Evolutionary conservation across 495 filamentous ascomycete genomes (phyloP), one percentile per base, ranked within the genome.

Genomic region (Annulohypoxylon maeteangense): DNA sequence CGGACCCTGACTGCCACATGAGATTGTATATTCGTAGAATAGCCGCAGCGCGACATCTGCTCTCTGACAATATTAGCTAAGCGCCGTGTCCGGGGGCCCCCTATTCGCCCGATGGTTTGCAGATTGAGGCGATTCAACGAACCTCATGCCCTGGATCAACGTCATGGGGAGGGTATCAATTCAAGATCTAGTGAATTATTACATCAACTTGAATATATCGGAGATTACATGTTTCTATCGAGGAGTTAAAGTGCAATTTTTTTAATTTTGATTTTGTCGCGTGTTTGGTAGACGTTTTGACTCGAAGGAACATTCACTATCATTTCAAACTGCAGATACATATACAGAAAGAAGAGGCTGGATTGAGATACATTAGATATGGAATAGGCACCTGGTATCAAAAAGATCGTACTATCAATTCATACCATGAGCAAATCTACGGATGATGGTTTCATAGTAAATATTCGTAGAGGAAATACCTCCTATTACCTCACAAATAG

Each of bases 1-100:
- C 70, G 68, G 54, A 65, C 70, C 70, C 60, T 72, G 70, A 51
- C 60, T 56, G 47, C 63, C 64, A 60, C 70, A 61, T 72, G 65
- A 56, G 50, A 42, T 38, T 31, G 27, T 29, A 42, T n/a, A n/a
- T n/a, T 51, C 23, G 47, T 57, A 27, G 31, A 40, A 44, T 58
- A 61, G 58, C 59, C 59, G 63, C 51, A 57, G 1, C 27, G 31
- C 42, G 23, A 58, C 44, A 11, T 38, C 32, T 38, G n/a, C 54
- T n/a, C 38, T 14, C 29, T 20, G 45, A 60, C 20, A 8, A 40
- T 61, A 68, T 68, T 72, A 72, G 27, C 59, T 72, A 72, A 72
- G 65, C 64, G 4, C 8, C 23, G 53, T 10, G 10, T 25, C 64
- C 47, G 14, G 14, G 0, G 25, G n/a, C n/a, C 34, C 25, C 56